phyloP scores from a whole-genome alignment of 139 green algal species.

The Chlorella sorokiniana region DNA sequence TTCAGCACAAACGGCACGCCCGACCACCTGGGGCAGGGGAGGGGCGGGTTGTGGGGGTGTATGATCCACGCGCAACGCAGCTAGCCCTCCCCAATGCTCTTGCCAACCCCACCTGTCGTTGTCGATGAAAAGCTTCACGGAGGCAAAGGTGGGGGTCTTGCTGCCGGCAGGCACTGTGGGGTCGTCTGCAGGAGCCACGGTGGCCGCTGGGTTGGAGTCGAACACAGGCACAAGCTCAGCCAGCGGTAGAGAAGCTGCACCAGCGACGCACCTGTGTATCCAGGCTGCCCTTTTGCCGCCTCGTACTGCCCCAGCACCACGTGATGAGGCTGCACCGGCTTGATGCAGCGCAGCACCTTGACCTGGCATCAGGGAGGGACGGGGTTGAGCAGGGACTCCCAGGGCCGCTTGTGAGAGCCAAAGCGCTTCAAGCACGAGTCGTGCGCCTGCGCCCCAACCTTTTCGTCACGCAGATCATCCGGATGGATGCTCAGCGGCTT shows the following conservation, averaged over 20 bases:
- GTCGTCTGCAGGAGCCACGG: slow-evolving; percentile 66
- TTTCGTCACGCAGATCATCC: slow-evolving; percentile 97
- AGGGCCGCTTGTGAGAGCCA: background rate
- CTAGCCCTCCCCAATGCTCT: background rate
- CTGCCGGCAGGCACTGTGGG: slow-evolving; percentile 79
- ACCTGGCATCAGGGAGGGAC: slow-evolving; percentile 15
- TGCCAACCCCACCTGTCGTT: slow-evolving; percentile 82
- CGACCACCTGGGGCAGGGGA: slow-evolving; percentile 56
- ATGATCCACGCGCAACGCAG: background rate
- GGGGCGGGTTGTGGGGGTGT: background rate
- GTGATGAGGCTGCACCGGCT: slow-evolving; percentile 59
- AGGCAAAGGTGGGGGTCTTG: slow-evolving; percentile 91
- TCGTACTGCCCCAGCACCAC: slow-evolving; percentile 95
- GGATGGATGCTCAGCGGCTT: slow-evolving; percentile 81
- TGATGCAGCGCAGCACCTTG: slow-evolving; percentile 83
- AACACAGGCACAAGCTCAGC: background rate
- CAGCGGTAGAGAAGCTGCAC: background rate
- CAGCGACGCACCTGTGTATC: slow-evolving; percentile 9
- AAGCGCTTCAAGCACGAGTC: background rate
- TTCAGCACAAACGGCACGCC: slow-evolving; percentile 94
- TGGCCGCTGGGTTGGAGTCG: too few species aligned
- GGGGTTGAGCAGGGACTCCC: background rate
- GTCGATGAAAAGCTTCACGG: slow-evolving; percentile 76
- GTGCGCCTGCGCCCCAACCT: slow-evolving; percentile 51
- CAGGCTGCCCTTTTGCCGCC: slow-evolving; percentile 40